These are phyloP conservation scores for Thalassiosira ordinaria DNA, from an alignment of 352 stramenopile species.

Conservation along the genomic window DNA sequence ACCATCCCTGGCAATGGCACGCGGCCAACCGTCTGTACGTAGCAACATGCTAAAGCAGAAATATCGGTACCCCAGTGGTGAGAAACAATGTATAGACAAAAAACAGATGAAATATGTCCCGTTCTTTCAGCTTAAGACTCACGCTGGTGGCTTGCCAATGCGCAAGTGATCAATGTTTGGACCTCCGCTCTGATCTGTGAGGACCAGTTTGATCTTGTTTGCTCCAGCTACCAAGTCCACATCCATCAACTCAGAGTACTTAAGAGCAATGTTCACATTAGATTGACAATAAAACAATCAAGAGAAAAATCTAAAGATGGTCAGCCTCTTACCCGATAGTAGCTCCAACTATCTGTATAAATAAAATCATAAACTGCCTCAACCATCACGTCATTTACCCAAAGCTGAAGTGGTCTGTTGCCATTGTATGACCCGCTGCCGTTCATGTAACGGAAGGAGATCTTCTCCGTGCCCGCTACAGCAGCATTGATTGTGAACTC, in stretches of 20 bases:
- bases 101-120: slow-evolving; percentile 46
- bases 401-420: slow-evolving; percentile 40
- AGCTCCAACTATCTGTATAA: slow-evolving; percentile 41
- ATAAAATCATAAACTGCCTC: slow-evolving; percentile 41
- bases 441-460: slow-evolving; percentile 65
- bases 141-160: slow-evolving; percentile 50
- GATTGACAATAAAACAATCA: no score
- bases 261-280: no score
- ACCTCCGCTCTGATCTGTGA: slow-evolving; percentile 37
- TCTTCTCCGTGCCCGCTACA: slow-evolving; percentile 32
- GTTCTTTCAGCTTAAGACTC: slow-evolving; percentile 19
- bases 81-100: no score
- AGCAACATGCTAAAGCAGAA: no score
- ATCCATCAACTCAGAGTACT: slow-evolving; percentile 58
- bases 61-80: no score
- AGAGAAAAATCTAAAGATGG: no score
- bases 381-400: slow-evolving; percentile 45
- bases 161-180: slow-evolving; percentile 68
- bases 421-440: slow-evolving; percentile 36
- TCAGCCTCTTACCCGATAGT: no score
- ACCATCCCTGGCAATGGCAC: no score
- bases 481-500: slow-evolving; percentile 44
- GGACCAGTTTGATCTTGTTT: slow-evolving; percentile 60
- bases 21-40: no score
- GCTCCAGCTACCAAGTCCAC: slow-evolving; percentile 37